Conservation (phyloP, 306 rosid genomes). For the Inga oerstediana region DNA sequence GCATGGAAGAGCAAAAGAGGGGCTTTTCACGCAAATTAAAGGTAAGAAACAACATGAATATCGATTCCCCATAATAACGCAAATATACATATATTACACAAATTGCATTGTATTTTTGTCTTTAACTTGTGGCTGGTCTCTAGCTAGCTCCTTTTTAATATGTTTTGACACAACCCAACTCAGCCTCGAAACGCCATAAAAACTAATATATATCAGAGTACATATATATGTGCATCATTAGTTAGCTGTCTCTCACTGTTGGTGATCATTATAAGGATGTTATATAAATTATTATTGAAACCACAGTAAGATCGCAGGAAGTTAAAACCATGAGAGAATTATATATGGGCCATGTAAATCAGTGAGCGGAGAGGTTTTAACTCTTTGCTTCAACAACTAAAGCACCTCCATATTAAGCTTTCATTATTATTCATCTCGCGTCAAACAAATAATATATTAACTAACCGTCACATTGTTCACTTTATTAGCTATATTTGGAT, state of each 20-base stretch:
- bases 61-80: background rate
- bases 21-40: background rate
- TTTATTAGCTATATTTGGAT: slow-evolving; percentile 15
- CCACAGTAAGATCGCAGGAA: background rate
- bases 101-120: background rate
- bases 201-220: background rate
- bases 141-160: background rate
- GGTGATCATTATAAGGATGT: background rate
- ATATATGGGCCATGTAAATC: slow-evolving; percentile 34
- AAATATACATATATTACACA: background rate
- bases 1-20: background rate
- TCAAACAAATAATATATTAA: background rate
- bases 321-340: slow-evolving; percentile 34
- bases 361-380: slow-evolving; percentile 38
- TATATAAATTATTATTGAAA: background rate
- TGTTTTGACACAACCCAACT: background rate
- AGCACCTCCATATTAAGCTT: slow-evolving; percentile 3
- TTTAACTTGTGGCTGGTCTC: slow-evolving; percentile 5
- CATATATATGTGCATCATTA: slow-evolving; percentile 13
- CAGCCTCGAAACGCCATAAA: slow-evolving; percentile 38
- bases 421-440: background rate
- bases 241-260: slow-evolving; percentile 50
- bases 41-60: background rate
- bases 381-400: background rate
- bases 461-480: slow-evolving; percentile 28